These are phyloP conservation scores for Selenicereus undatus DNA, from an alignment of 148 eudicot genomes.

Conservation along the genomic window DNA sequence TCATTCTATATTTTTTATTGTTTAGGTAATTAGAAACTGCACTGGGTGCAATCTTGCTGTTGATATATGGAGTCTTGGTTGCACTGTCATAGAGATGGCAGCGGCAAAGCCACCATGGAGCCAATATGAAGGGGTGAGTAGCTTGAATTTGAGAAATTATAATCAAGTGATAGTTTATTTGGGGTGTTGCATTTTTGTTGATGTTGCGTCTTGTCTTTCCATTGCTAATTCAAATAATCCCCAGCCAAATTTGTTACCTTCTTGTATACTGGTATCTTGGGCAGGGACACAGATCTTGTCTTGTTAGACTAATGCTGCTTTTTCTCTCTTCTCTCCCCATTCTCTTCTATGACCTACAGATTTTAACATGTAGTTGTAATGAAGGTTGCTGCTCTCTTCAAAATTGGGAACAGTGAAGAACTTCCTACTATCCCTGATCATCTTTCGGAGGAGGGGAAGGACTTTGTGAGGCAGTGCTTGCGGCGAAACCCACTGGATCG, in stretches of 20 bases:
- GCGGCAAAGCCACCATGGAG: conserved; percentile 83
- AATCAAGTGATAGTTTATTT: neutral
- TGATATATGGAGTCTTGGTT: conserved; percentile 89
- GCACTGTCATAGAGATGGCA: conserved; percentile 86
- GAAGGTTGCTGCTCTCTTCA: too few species aligned
- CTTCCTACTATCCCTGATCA: too few species aligned
- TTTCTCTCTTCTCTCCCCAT: neutral
- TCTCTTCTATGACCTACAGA: neutral
- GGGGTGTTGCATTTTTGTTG: neutral
- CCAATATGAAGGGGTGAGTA: conserved; percentile 79
- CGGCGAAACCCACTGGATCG: conserved; percentile 53
- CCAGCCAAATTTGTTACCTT: neutral
- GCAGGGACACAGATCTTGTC: neutral
- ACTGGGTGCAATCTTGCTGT: conserved; percentile 61
- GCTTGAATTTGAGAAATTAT: neutral
- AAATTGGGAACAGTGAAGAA: too few species aligned
- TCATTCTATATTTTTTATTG: neutral
- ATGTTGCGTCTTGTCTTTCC: neutral
- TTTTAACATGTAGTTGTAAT: neutral
- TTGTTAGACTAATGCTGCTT: neutral
- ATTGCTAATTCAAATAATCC: neutral
- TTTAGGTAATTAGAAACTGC: conserved; percentile 57
- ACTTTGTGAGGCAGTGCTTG: conserved; percentile 57
- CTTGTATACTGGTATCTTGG: neutral
- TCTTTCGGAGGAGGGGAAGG: too few species aligned